These are phyloP conservation scores for Jaenimonas drosophilae DNA, from an alignment of 208 protist genomes.

Conservation along the genomic window DNA sequence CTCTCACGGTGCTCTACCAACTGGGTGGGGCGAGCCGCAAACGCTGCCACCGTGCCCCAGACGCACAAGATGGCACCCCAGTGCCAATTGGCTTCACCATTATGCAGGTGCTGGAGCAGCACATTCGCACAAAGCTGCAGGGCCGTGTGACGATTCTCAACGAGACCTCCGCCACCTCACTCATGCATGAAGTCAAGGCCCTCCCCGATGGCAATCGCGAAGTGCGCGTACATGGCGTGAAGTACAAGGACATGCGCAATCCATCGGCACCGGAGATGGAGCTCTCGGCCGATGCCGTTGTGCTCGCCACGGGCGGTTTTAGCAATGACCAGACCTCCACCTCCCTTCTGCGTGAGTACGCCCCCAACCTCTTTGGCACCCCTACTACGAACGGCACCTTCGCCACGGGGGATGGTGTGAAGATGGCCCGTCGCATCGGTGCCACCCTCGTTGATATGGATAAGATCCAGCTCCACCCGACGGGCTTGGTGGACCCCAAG, in stretches of 20 bases:
- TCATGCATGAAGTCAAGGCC: slow-evolving; percentile 19
- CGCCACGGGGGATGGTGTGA: slow-evolving; percentile 74
- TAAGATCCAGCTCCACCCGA: slow-evolving; percentile 93
- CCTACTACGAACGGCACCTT: slow-evolving; percentile 90
- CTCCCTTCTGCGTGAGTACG: slow-evolving; percentile 76
- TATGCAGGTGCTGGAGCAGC: slow-evolving; percentile 47
- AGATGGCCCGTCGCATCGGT: slow-evolving; percentile 48
- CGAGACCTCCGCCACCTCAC: slow-evolving; percentile 18
- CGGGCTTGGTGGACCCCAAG: slow-evolving; percentile 88
- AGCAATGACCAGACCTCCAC: slow-evolving; percentile 32
- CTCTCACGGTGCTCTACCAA: slow-evolving; percentile 60
- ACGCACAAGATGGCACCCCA: slow-evolving; percentile 38
- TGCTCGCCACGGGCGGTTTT: slow-evolving; percentile 88
- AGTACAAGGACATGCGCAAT: slow-evolving; percentile 18
- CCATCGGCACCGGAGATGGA: slow-evolving; percentile 13
- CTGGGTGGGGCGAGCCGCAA: slow-evolving; percentile 63
- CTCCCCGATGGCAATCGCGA: slow-evolving; percentile 28
- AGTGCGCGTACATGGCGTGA: slow-evolving; percentile 39
- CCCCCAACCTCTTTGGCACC: slow-evolving; percentile 49
- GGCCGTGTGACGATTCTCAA: slow-evolving; percentile 37
- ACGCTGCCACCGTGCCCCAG: slow-evolving; percentile 52
- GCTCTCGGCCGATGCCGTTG: slow-evolving; percentile 50
- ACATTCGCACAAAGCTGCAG: slow-evolving; percentile 41
- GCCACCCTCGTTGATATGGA: slow-evolving; percentile 85
- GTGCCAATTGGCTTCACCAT: slow-evolving; percentile 79